A percentile compares a stretch with the other conserved stretches of the same genome.
phyloP scores from a whole-genome alignment of 2,329 filamentous ascomycete genomes.

The Claviceps humidiphila region DNA sequence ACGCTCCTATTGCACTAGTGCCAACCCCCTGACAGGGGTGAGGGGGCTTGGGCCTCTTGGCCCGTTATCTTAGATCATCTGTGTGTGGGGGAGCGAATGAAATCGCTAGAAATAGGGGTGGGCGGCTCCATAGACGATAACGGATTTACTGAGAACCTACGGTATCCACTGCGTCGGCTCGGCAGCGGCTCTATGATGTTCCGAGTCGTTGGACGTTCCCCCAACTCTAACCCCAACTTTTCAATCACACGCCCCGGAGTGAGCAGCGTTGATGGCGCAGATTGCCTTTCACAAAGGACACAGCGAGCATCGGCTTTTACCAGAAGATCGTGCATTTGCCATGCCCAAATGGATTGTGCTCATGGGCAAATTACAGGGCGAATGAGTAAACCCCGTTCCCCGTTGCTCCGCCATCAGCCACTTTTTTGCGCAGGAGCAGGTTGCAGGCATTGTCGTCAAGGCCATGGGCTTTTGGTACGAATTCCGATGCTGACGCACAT shows the following conservation, averaged over 20 bases:
- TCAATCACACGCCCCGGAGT: slow-evolving; percentile 1
- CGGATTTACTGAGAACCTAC: too few relatives aligned
- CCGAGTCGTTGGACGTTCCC: neutral
- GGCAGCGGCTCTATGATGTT: slow-evolving; percentile 2
- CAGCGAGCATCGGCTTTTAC: slow-evolving; percentile 4
- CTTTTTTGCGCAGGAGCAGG: neutral
- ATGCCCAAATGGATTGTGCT: slow-evolving; percentile 3
- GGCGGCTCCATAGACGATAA: too few relatives aligned
- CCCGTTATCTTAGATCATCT: too few relatives aligned
- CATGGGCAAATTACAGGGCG: slow-evolving; percentile 2
- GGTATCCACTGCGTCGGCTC: slow-evolving; percentile 3
- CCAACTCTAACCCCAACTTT: neutral
- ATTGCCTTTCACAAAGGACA: slow-evolving; percentile 1
- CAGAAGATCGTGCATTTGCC: slow-evolving; percentile 4
- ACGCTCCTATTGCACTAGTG: too few relatives aligned
- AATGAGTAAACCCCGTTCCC: neutral
- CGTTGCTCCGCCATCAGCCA: neutral
- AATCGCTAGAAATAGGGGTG: too few relatives aligned
- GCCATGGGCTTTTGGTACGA: too few relatives aligned
- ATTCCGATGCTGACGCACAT: too few relatives aligned
- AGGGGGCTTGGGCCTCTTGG: too few relatives aligned
- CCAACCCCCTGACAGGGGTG: too few relatives aligned
- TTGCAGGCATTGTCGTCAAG: neutral
- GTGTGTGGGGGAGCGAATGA: too few relatives aligned
- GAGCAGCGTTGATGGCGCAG: neutral